Conservation (phyloP, 179 eudicot genomes). For the Nepenthes alata region DNA sequence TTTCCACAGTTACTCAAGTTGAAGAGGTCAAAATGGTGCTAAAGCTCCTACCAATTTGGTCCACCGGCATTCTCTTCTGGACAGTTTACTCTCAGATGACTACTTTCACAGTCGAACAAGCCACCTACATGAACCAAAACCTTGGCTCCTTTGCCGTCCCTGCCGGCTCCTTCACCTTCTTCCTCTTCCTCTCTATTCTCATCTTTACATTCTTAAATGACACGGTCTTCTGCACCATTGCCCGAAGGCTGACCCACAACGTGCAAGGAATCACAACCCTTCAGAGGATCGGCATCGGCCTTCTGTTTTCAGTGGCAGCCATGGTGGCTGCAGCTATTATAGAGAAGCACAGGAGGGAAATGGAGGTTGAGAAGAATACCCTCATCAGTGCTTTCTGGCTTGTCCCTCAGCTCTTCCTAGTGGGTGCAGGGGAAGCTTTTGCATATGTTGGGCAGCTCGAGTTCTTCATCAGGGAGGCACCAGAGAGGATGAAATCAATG, state of each 20-base stretch:
- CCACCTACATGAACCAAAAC: conserved; percentile 78
- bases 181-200: conserved; percentile 71
- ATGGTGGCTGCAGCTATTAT: conserved; percentile 70
- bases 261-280: conserved; percentile 65
- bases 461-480: conserved; percentile 93
- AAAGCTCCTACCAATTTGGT: conserved; percentile 80
- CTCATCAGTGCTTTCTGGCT: conserved; percentile 76
- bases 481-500: conserved; percentile 96
- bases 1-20: conserved; percentile 74
- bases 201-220: conserved; percentile 77
- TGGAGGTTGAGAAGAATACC: conserved; percentile 9
- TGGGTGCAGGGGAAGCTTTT: conserved; percentile 95
- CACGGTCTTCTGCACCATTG: conserved; percentile 50
- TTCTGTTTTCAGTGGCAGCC: conserved; percentile 42
- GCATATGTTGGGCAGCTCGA: conserved; percentile 95
- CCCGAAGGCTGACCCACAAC: conserved; percentile 54
- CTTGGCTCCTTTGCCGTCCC: conserved; percentile 61
- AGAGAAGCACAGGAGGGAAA: conserved; percentile 47
- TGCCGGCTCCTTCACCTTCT: conserved; percentile 71
- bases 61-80: conserved; percentile 89
- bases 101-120: conserved; percentile 91
- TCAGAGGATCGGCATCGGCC: conserved; percentile 75
- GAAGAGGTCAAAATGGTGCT: conserved; percentile 93
- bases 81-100: conserved; percentile 96
- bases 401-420: conserved; percentile 85